Percentiles rank a stretch among this genome's conserved stretches.
Conservation (phyloP, 805 yeast genomes). For the Geotrichum ghanense region DNA sequence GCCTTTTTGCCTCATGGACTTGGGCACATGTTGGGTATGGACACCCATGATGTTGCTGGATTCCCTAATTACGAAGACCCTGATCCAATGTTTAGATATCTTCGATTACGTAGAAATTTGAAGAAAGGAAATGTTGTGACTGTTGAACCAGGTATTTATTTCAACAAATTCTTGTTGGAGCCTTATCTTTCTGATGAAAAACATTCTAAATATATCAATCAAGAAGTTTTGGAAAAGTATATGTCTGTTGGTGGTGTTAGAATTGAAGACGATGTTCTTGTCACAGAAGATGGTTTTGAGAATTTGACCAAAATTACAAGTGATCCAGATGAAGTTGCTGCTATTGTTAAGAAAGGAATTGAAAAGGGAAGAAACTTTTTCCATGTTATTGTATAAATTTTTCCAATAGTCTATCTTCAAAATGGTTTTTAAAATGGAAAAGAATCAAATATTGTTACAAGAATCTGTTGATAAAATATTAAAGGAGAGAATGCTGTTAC, state of each 20-base stretch:
- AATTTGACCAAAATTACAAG: conserved; percentile 74
- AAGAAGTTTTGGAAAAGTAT: conserved; percentile 59
- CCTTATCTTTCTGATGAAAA: conserved; percentile 37
- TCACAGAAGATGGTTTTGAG: conserved; percentile 67
- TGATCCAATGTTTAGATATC: conserved; percentile 61
- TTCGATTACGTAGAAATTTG: conserved; percentile 69
- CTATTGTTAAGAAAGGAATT: conserved; percentile 59
- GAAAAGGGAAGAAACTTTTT: conserved; percentile 50
- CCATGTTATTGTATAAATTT: conserved; percentile 43
- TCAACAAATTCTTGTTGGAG: conserved; percentile 70
- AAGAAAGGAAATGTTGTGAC: conserved; percentile 77
- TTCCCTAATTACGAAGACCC: conserved; percentile 74
- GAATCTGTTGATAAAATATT: no score
- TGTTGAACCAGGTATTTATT: conserved; percentile 91
- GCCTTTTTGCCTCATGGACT: conserved; percentile 92
- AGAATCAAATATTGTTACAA: no score
- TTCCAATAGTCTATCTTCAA: no score
- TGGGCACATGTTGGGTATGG: conserved; percentile 90
- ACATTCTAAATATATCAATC: conserved; percentile 48
- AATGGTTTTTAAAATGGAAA: no score
- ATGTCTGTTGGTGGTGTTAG: conserved; percentile 94
- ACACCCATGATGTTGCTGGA: conserved; percentile 95
- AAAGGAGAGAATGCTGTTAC: no score
- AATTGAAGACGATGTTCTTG: conserved; percentile 84
- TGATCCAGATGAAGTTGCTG: conserved; percentile 72